phyloP scores from a whole-genome alignment of 1,284 basidiomycete species.

The Boletus semigastroideus region DNA sequence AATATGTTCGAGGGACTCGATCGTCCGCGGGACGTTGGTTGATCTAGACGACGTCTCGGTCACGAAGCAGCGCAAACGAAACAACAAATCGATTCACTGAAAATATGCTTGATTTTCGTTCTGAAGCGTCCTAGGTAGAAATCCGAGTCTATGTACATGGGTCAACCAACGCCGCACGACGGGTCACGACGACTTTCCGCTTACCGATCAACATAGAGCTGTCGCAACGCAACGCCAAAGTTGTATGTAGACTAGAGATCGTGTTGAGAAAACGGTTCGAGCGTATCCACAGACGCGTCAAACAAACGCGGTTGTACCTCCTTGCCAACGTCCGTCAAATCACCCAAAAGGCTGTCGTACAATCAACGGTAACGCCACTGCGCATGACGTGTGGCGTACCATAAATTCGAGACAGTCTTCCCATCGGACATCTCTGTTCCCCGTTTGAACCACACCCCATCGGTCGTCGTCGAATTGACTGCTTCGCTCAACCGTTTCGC shows the following conservation, averaged over 20 bases:
- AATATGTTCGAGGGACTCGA: slow-evolving; percentile 75
- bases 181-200: slow-evolving; percentile 10
- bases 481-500: slow-evolving; percentile 54
- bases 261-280: slow-evolving; percentile 5
- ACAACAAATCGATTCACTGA: slow-evolving; percentile 39
- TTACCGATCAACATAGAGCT: slow-evolving; percentile 71
- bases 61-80: background rate
- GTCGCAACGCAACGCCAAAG: slow-evolving; percentile 61
- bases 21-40: slow-evolving; percentile 76
- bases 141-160: slow-evolving; percentile 54
- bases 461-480: slow-evolving; percentile 35
- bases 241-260: slow-evolving; percentile 60
- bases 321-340: slow-evolving; percentile 77
- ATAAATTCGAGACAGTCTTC: slow-evolving; percentile 53
- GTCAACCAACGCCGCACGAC: background rate
- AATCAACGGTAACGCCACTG: background rate
- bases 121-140: slow-evolving; percentile 57
- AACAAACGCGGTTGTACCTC: slow-evolving; percentile 40
- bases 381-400: slow-evolving; percentile 43
- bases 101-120: slow-evolving; percentile 60
- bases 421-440: slow-evolving; percentile 61
- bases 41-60: slow-evolving; percentile 34
- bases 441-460: slow-evolving; percentile 38
- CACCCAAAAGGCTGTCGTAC: slow-evolving; percentile 64
- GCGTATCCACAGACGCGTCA: background rate